phyloP scores from a whole-genome alignment of 345 rosid genomes.

The Sonneratia caseolaris region DNA sequence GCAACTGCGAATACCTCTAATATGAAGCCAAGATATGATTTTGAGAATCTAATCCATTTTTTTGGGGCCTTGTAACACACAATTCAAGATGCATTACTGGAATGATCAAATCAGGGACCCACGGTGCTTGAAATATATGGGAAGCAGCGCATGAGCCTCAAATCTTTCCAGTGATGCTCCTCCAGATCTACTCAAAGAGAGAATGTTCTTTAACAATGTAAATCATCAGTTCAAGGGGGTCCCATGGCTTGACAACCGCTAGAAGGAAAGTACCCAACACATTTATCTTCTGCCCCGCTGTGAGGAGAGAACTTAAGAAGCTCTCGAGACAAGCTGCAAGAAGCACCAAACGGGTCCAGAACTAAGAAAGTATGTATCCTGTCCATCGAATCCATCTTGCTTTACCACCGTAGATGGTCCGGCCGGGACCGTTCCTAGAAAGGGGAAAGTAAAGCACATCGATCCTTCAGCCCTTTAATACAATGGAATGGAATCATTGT shows the following conservation, averaged over 20 bases:
- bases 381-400: not conserved
- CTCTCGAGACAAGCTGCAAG: not conserved
- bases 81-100: not conserved
- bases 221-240: not conserved
- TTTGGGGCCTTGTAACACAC: not conserved
- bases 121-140: not conserved
- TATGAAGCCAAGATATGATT: not conserved
- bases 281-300: not conserved
- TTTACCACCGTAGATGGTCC: not conserved
- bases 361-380: not conserved
- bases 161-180: not conserved
- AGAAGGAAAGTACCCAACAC: not conserved
- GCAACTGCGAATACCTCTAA: not conserved
- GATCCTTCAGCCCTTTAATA: not conserved
- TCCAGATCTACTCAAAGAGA: not conserved
- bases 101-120: not conserved
- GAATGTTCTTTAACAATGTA: not conserved
- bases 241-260: not conserved
- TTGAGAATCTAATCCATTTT: not conserved
- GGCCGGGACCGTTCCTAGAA: not conserved
- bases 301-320: not conserved
- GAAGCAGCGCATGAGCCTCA: not conserved
- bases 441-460: not conserved
- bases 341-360: not conserved
- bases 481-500: not conserved